phyloP scores from a whole-genome alignment of 176 grass and related monocot genomes.

The Paspalum vaginatum region DNA sequence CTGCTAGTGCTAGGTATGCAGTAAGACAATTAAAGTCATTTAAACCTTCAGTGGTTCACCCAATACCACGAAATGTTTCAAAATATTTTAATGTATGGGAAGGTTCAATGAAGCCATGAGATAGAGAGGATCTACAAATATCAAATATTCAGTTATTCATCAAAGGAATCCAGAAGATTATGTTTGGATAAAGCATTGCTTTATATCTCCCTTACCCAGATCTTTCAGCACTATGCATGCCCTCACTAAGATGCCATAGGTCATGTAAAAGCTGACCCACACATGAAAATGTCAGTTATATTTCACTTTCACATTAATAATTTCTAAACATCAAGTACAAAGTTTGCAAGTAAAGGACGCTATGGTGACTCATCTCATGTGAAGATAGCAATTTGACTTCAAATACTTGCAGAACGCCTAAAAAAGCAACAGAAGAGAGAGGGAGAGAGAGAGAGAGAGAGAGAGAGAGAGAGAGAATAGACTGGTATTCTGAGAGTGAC shows the following conservation, averaged over 20 bases:
- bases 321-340: neutral
- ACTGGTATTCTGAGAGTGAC: constrained; percentile 39
- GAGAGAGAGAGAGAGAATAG: neutral
- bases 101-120: neutral
- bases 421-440: constrained; percentile 10
- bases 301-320: constrained; percentile 32
- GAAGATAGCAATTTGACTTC: constrained; percentile 34
- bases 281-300: neutral
- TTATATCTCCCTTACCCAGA: neutral
- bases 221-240: constrained; percentile 1
- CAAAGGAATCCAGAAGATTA: constrained; percentile 7
- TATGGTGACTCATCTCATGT: constrained; percentile 10
- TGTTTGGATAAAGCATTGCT: neutral
- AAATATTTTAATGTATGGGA: constrained; percentile 11
- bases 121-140: constrained; percentile 7
- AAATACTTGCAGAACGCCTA: constrained; percentile 34
- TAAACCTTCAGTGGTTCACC: constrained; percentile 16
- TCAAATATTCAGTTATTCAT: constrained; percentile 14
- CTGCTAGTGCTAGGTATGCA: constrained; percentile 16
- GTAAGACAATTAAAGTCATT: neutral
- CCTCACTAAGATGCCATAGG: constrained; percentile 1
- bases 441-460: neutral
- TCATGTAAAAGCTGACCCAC: neutral
- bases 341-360: constrained; percentile 19
- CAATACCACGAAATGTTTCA: constrained; percentile 9